Conservation (phyloP, 352 stramenopile genomes). For the Phytophthora boehmeriae region DNA sequence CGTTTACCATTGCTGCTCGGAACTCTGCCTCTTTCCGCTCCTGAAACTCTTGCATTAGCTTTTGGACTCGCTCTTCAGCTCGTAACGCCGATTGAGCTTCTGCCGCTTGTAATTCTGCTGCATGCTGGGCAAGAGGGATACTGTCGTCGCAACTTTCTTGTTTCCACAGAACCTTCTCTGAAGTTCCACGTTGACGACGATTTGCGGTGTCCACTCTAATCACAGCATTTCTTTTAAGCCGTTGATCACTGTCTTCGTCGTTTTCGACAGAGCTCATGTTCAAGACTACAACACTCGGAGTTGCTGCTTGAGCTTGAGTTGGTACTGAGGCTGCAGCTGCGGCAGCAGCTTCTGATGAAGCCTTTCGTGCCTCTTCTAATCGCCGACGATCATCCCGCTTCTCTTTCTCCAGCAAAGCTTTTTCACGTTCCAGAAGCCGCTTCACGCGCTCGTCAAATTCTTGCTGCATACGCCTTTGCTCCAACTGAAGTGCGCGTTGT, state of each 20-base stretch:
- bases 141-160: conserved; percentile 28
- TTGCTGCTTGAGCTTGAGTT: not conserved
- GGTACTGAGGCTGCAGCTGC: conserved; percentile 2
- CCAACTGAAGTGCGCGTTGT: conserved; percentile 38
- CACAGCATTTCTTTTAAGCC: conserved; percentile 13
- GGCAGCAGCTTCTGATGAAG: conserved; percentile 3
- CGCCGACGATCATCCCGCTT: conserved; percentile 32
- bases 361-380: conserved; percentile 25
- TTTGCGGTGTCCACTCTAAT: conserved; percentile 20
- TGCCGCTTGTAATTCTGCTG: conserved; percentile 55
- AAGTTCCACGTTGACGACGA: conserved; percentile 30
- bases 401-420: conserved; percentile 48
- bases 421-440: conserved; percentile 54
- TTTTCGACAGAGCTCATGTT: conserved; percentile 56
- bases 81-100: conserved; percentile 59
- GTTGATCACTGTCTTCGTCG: conserved; percentile 21
- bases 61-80: conserved; percentile 57
- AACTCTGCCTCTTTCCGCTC: conserved; percentile 70
- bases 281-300: conserved; percentile 63
- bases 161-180: conserved; percentile 15
- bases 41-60: conserved; percentile 64
- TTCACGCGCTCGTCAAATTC: conserved; percentile 68
- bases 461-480: conserved; percentile 43
- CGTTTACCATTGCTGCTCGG: conserved; percentile 71
- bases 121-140: conserved; percentile 57